Evolutionary conservation across 805 yeast genomes (phyloP).

Genomic region (Ogataea polymorpha): DNA sequence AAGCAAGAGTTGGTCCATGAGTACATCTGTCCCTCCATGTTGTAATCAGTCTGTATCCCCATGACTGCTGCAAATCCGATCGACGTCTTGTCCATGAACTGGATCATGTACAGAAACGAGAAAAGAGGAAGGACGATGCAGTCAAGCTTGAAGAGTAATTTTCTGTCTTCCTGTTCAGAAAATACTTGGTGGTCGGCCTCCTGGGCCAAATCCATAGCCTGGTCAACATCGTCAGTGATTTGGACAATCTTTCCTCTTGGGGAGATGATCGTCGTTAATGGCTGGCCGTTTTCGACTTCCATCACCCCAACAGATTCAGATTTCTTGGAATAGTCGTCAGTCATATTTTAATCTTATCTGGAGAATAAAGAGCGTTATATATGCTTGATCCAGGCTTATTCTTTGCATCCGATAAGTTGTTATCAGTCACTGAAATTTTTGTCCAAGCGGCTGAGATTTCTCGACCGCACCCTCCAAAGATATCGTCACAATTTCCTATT

Average conservation of each 20-base stretch:
- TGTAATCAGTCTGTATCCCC: slow-evolving; percentile 46
- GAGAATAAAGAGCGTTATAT: too few species aligned
- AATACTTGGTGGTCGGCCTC: slow-evolving; percentile 14
- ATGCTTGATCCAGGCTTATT: too few species aligned
- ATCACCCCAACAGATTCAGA: background rate
- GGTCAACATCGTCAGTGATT: slow-evolving; percentile 11
- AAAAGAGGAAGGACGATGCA: slow-evolving; percentile 21
- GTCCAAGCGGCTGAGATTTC: background rate
- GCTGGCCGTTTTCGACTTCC: background rate
- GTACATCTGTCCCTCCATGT: slow-evolving; percentile 44
- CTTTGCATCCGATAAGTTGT: background rate
- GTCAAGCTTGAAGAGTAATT: slow-evolving; percentile 20
- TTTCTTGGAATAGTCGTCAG: background rate
- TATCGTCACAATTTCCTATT: background rate
- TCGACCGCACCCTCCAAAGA: background rate
- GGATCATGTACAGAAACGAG: slow-evolving; percentile 20
- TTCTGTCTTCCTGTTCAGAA: slow-evolving; percentile 14
- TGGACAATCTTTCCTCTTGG: slow-evolving; percentile 6
- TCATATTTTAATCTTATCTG: background rate
- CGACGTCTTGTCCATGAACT: slow-evolving; percentile 24
- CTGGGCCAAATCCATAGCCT: slow-evolving; percentile 11
- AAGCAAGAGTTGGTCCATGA: slow-evolving; percentile 51
- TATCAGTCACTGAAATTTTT: background rate
- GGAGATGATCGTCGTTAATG: background rate
- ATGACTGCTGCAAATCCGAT: slow-evolving; percentile 34